Percentiles rank a stretch among this genome's conserved stretches.
Evolutionary conservation across 1,284 basidiomycete species (phyloP).

Genomic region (Ceratobasidium sp.): DNA sequence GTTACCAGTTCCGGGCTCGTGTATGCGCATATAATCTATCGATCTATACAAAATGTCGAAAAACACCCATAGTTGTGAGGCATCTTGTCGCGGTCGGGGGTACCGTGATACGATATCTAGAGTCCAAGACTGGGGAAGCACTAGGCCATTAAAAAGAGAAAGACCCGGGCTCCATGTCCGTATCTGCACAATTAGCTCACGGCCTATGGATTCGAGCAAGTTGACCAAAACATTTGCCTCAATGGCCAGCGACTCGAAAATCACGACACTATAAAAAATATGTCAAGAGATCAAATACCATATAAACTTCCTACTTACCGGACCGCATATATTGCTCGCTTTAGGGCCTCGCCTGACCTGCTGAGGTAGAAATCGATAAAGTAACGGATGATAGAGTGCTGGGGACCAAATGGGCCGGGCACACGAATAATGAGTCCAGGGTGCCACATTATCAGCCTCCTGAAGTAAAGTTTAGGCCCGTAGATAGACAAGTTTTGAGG

Average conservation of each 20-base stretch:
- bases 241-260: background rate
- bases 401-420: background rate
- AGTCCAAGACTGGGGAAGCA: constrained; percentile 28
- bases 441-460: background rate
- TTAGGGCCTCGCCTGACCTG: background rate
- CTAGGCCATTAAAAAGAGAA: background rate
- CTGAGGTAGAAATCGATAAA: constrained; percentile 29
- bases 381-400: constrained; percentile 20
- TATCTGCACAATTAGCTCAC: constrained; percentile 18
- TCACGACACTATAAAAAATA: background rate
- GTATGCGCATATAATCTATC: background rate
- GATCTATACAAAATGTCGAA: background rate
- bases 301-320: constrained; percentile 1
- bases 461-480: background rate
- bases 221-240: constrained; percentile 26
- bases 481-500: background rate
- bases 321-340: background rate
- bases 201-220: constrained; percentile 23
- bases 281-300: background rate
- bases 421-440: background rate
- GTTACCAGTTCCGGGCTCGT: constrained; percentile 1
- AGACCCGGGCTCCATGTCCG: background rate
- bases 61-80: background rate
- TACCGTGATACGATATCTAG: constrained; percentile 17
- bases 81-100: background rate